Conservation (phyloP, 306 rosid genomes). For the Acacia confusa region DNA sequence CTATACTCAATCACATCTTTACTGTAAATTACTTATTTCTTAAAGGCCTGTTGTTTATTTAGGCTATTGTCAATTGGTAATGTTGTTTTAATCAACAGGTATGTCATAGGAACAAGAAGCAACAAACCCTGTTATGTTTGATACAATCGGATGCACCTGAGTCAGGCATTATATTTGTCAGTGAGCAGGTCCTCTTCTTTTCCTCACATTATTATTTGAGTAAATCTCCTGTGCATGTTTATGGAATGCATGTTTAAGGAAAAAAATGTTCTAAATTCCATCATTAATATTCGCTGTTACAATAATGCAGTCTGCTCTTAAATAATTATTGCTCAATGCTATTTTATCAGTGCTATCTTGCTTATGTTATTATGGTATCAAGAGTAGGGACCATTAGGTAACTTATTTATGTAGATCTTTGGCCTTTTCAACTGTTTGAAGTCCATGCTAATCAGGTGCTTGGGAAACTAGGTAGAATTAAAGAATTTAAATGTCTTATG, state of each 20-base stretch:
- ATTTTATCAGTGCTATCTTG: background rate
- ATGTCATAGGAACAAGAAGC: slow-evolving; percentile 54
- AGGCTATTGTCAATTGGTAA: slow-evolving; percentile 27
- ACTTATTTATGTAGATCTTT: slow-evolving; percentile 6
- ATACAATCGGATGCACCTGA: slow-evolving; percentile 66
- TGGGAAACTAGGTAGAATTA: slow-evolving; percentile 11
- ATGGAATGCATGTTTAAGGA: background rate
- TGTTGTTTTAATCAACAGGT: slow-evolving; percentile 51
- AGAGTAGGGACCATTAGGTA: too few species aligned
- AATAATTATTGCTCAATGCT: slow-evolving; percentile 19
- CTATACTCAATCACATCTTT: background rate
- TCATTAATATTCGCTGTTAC: slow-evolving; percentile 15
- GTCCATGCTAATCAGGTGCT: background rate
- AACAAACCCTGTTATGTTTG: slow-evolving; percentile 63
- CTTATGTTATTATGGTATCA: slow-evolving; percentile 6
- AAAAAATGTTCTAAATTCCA: background rate
- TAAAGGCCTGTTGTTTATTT: slow-evolving; percentile 12
- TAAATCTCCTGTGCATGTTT: slow-evolving; percentile 8
- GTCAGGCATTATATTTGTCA: slow-evolving; percentile 76
- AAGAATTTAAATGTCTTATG: background rate
- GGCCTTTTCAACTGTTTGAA: background rate
- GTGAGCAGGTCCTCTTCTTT: slow-evolving; percentile 63
- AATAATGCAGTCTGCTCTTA: slow-evolving; percentile 16
- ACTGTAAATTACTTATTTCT: slow-evolving; percentile 8
- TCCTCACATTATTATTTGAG: background rate